Evolutionary conservation across 148 eudicot genomes (phyloP), one percentile per base, ranked within the genome.

Genomic region (Pouteria glomerata): DNA sequence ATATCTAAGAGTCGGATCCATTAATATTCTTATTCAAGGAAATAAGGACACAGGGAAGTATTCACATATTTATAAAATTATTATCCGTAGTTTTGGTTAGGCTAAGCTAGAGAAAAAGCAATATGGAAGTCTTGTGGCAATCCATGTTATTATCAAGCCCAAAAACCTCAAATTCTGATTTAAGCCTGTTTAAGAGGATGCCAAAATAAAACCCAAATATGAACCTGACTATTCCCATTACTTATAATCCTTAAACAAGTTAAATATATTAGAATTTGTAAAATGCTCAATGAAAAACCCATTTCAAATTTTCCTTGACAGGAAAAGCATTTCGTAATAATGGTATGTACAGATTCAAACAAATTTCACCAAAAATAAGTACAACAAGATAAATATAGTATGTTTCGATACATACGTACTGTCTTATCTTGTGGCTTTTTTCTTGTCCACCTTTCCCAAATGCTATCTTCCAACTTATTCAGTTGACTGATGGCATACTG

Each of bases 401-500:
- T 26, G 48, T 63, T 48, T 37, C 6, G 70, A 75, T 48, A 85
- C 98, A 47, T 87, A 90, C 96, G 81, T 70, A 74, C 70, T 34
- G 80, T 78, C 66, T 84, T 83, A 63, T 82, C 89, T 79, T 78
- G 89, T 56, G 82, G 84, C 66, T 74, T 90, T 82, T 81, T 92
- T 82, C 82, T 90, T 56, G 79, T 83, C 99, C 99, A 96, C 35
- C 84, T 85, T 68, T 86, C 93, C 76, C 90, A 88, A 72, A 92
- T 90, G 85, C 94, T 92, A 76, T 92, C 99, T 87, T 96, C 99
- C 89, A 96, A 78, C 81, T 85, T 96, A 79, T 82, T 85, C 71
- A 96, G 87, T 72, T 96, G 99, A 80, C 84, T 88, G 66, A 90
- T 84, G 30, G 89, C 99, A 82, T 96, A 92, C 99, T 96, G 86